These are phyloP conservation scores for Fistulifera solaris DNA, from an alignment of 108 stramenopile genomes.

Conservation along the genomic window DNA sequence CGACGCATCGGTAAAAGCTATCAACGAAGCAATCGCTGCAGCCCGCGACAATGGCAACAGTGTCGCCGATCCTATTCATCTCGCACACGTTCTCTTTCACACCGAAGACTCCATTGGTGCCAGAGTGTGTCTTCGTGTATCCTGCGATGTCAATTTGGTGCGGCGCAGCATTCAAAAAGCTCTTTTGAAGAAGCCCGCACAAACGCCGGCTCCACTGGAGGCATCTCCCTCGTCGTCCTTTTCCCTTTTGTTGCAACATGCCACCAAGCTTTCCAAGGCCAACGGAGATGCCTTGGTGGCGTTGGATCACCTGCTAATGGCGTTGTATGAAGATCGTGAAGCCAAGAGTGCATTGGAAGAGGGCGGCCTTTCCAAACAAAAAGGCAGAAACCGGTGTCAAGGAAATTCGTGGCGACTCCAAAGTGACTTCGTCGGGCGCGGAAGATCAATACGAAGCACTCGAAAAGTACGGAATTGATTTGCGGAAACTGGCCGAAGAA, in stretches of 20 bases:
- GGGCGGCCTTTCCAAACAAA: slow-evolving; percentile 57
- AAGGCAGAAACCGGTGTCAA: slow-evolving; percentile 38
- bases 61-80: slow-evolving; percentile 60
- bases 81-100: slow-evolving; percentile 50
- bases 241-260: slow-evolving; percentile 47
- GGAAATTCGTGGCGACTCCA: slow-evolving; percentile 57
- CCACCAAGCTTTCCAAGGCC: slow-evolving; percentile 49
- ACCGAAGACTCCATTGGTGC: slow-evolving; percentile 63
- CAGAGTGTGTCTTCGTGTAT: slow-evolving; percentile 36
- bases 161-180: slow-evolving; percentile 49
- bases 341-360: slow-evolving; percentile 35
- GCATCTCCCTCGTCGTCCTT: slow-evolving; percentile 38
- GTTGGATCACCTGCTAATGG: slow-evolving; percentile 60
- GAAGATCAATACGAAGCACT: slow-evolving; percentile 64
- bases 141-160: slow-evolving; percentile 42
- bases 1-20: slow-evolving; percentile 63
- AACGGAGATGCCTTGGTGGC: slow-evolving; percentile 76
- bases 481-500: slow-evolving; percentile 77
- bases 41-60: slow-evolving; percentile 76
- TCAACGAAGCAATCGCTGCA: slow-evolving; percentile 44
- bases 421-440: slow-evolving; percentile 55
- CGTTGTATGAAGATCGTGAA: slow-evolving; percentile 59
- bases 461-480: slow-evolving; percentile 69
- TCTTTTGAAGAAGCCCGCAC: slow-evolving; percentile 60
- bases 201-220: slow-evolving; percentile 71